These are phyloP conservation scores for Mycocentrospora acerina DNA, from an alignment of 2,329 filamentous ascomycete species.

Conservation along the genomic window DNA sequence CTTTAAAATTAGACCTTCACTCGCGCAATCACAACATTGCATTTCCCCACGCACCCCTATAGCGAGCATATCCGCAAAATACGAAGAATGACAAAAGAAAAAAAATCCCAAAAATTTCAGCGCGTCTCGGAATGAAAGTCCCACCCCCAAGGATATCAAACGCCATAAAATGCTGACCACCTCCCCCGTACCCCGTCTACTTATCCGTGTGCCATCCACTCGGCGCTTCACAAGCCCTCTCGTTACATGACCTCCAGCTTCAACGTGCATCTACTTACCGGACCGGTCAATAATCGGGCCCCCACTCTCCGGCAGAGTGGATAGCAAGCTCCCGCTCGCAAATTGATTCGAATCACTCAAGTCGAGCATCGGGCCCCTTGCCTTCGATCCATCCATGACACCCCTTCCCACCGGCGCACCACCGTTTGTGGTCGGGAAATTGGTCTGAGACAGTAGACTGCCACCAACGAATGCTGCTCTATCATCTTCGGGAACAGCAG, in stretches of 20 bases:
- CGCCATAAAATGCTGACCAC: too few relatives aligned
- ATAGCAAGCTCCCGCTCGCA: slow-evolving; percentile 51
- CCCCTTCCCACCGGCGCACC: slow-evolving; percentile 43
- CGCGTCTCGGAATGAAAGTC: too few relatives aligned
- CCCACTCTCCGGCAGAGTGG: slow-evolving; percentile 39
- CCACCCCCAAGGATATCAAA: too few relatives aligned
- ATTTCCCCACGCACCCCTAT: too few relatives aligned
- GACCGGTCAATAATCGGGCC: slow-evolving; percentile 43
- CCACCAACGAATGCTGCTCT: slow-evolving; percentile 48
- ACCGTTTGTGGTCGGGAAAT: slow-evolving; percentile 41
- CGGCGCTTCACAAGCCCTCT: too few relatives aligned
- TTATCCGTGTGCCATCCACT: too few relatives aligned
- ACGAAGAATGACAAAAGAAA: too few relatives aligned
- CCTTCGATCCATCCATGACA: slow-evolving; percentile 48
- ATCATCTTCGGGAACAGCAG: slow-evolving; percentile 31
- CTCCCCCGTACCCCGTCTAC: too few relatives aligned
- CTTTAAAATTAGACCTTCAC: too few relatives aligned
- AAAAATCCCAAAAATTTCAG: too few relatives aligned
- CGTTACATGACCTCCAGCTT: neutral
- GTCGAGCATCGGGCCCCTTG: slow-evolving; percentile 49
- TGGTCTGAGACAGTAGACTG: slow-evolving; percentile 45
- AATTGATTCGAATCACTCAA: slow-evolving; percentile 46
- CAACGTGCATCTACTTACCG: slow-evolving; percentile 16
- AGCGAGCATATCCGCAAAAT: too few relatives aligned
- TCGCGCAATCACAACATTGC: too few relatives aligned